Base-by-base conservation (phyloP, 352 stramenopile species). In the Globisporangium nagaii region DNA sequence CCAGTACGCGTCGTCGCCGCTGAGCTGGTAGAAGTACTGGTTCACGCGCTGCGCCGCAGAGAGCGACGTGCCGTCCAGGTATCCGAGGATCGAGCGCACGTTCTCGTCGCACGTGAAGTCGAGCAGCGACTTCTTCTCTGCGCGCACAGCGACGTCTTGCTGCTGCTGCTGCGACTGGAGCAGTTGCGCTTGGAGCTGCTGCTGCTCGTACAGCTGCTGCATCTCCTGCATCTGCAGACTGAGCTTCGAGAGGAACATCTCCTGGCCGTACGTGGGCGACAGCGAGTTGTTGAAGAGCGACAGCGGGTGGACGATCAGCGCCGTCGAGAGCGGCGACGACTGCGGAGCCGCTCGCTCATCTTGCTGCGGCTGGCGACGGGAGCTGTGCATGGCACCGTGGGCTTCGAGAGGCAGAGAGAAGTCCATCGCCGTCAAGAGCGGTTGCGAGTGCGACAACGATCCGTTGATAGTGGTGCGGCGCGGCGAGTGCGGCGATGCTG, bases 81-180 rank as follows among this genome's bases (percentile, higher is more conserved):
- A 93, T 27, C 73, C 68, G 43, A 93, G 56, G 20, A 93, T 81
- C 9, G 53, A 39, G 52, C 69, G 61, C 22, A 92, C 31, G 47
- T 82, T 89, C 45, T 92, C 82, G 51, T 92, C 82, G 56, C 82
- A 92, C 10, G 79, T 79, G 56, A 69, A 84, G 64, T 92, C 77
- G 22, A 92, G 58, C 41, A 91, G 68, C 27, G 64, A 56, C 12
- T 63, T 62, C 9, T 60, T 66, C 24, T 41, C 35, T 1, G 24
- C 20, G 2, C 13, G 27, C 2, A 22, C 19, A 35, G 44, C 25
- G 3, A 27, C n/a, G 17, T 9, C 52, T 19, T 48, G 22, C 17
- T 56, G 25, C 20, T 43, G 27, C 34, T 62, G 46, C 13, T 53
- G 59, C n/a, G 41, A 3, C 20, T 46, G 22, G 8, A 40, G 44